Evolutionary conservation across 495 filamentous ascomycete species (phyloP), one percentile per base, ranked within the genome.

Genomic region (Penicillium waksmanii): DNA sequence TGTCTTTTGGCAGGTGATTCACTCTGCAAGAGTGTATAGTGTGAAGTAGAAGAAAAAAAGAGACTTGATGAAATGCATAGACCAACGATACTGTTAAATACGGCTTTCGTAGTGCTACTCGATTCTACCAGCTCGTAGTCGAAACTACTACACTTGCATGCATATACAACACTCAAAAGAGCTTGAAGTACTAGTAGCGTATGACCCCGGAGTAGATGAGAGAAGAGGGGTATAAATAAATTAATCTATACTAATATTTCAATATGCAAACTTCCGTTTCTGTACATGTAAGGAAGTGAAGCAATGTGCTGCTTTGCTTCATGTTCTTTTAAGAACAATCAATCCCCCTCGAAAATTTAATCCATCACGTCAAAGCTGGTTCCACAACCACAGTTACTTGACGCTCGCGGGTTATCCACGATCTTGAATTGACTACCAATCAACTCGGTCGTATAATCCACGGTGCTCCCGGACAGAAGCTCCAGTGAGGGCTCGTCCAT

Each of bases 401-500:
- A 90, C 10, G 96, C 95, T 27, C 85, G 73, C 0, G 96, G 95
- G 67, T 96, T 98, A 66, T 93, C 91, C 53, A 93, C 88, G 68
- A 97, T 91, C 82, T 93, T 96, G 73, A 98, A 98, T 77, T 98
- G 93, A 61, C 92, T 96, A 34, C 96, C 95, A 74, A 98, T 98
- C 73, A 98, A 73, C 79, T 98, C 95, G 82, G 91, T 95, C 1
- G 92, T 96, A 75, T 90, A 98, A 67, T 98, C 96, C 17, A 98
- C 85, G 72, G 89, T 96, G 71, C 92, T 96, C 10, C 93, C 95
- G 70, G 91, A 93, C 56, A 98, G 71, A 54, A 98, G 77, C 62
- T 97, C 92, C 17, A 98, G 76, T 54, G 92, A 97, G 2, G 90
- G 85, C 60, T 86, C 84, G 69, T 98, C 94, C 76, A 98, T 88